Percentiles rank a stretch among this genome's conserved stretches.
Conservation (phyloP, 164 flowering plant genomes). For the Platanus orientalis region DNA sequence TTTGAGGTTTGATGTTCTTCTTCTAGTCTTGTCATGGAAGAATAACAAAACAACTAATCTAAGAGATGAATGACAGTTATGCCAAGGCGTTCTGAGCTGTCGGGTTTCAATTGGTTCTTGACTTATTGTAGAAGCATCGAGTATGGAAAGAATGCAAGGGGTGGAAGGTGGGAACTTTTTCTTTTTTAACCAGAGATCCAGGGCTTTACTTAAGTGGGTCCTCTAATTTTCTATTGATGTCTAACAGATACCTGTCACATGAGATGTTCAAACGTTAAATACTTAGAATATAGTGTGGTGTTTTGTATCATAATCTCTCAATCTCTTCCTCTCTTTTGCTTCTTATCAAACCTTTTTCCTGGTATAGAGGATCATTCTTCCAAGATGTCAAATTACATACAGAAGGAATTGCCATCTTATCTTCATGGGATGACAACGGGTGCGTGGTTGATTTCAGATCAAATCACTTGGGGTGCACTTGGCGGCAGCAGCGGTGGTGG, state of each 20-base stretch:
- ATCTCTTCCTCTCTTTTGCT: constrained; percentile 3
- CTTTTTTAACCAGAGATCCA: constrained; percentile 5
- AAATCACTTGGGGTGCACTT: constrained; percentile 17
- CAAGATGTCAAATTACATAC: constrained; percentile 30
- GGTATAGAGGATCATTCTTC: constrained; percentile 38
- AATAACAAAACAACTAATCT: neutral
- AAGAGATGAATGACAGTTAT: neutral
- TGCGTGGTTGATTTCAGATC: constrained; percentile 18
- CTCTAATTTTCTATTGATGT: constrained; percentile 9
- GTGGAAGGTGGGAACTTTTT: constrained; percentile 17
- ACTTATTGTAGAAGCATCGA: neutral
- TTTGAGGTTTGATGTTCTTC: constrained; percentile 1
- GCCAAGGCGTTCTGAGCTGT: constrained; percentile 4
- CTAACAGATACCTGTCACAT: constrained; percentile 9
- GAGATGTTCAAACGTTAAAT: constrained; percentile 13
- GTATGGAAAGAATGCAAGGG: constrained; percentile 25
- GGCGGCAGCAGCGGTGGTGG: too few relatives aligned
- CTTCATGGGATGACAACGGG: constrained; percentile 16
- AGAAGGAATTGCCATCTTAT: constrained; percentile 23
- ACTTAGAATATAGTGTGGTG: constrained; percentile 12
- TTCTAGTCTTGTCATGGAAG: constrained; percentile 4
- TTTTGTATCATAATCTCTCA: constrained; percentile 18
- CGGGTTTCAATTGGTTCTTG: constrained; percentile 21
- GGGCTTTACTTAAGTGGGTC: constrained; percentile 18
- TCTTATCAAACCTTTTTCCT: neutral